These are phyloP conservation scores for Chalaropsis thielavioides DNA, from an alignment of 2,329 filamentous ascomycete genomes.

Conservation along the genomic window DNA sequence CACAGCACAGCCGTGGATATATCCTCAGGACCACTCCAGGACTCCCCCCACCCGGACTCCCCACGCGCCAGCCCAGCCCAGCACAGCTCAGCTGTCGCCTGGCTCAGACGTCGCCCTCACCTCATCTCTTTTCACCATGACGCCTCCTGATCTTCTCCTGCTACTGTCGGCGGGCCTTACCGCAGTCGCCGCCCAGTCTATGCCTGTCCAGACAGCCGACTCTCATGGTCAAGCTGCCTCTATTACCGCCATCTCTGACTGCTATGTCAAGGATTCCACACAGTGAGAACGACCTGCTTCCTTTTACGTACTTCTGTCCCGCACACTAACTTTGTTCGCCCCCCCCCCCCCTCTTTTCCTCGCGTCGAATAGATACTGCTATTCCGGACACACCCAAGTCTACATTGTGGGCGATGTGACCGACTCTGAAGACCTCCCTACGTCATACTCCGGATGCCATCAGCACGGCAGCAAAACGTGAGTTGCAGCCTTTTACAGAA, in stretches of 20 bases:
- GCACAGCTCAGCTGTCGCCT: not conserved
- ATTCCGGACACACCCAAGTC: conserved; percentile 31
- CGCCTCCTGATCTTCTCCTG: not conserved
- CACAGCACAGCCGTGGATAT: not conserved
- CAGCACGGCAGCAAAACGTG: conserved; percentile 43
- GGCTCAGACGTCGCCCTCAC: not conserved
- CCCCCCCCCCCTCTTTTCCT: not conserved
- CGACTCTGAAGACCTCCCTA: conserved; percentile 39
- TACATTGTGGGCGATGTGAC: conserved; percentile 34
- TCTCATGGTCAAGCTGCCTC: not conserved
- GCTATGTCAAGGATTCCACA: conserved; percentile 12
- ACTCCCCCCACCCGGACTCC: too few species aligned
- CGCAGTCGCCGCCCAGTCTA: not conserved
- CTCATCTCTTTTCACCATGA: not conserved
- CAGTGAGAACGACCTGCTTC: conserved; percentile 1
- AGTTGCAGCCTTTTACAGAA: conserved; percentile 22
- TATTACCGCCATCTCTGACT: conserved; percentile 11
- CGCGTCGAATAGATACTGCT: conserved; percentile 28
- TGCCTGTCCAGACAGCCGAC: not conserved
- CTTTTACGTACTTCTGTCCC: not conserved
- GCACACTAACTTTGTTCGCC: not conserved
- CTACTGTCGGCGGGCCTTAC: not conserved
- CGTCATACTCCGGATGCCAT: conserved; percentile 52
- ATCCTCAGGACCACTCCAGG: too few species aligned
- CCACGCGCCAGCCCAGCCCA: not conserved